Evolutionary conservation across 2,329 filamentous ascomycete species (phyloP).

Genomic region (Fusarium haematococcum): DNA sequence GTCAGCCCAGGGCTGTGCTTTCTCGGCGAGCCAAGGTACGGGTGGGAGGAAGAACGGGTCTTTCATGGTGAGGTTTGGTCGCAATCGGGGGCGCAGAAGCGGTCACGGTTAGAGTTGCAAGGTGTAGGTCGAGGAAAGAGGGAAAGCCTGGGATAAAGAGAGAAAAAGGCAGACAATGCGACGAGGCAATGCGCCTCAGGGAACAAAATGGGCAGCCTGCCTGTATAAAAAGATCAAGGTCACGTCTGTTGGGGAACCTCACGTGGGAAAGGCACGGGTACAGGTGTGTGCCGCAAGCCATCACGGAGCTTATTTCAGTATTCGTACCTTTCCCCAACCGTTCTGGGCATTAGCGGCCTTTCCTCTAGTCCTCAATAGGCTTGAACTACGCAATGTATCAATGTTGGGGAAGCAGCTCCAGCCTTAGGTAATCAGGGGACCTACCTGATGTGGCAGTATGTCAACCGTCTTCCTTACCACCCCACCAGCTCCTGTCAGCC

Average conservation of each 20-base stretch:
- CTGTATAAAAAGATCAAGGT: conserved; percentile 7
- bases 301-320: conserved; percentile 9
- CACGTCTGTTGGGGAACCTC: conserved; percentile 42
- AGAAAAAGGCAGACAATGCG: conserved; percentile 4
- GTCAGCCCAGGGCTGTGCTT: conserved; percentile 74
- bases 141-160: neutral
- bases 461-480: conserved; percentile 16
- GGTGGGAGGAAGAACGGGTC: conserved; percentile 78
- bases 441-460: conserved; percentile 10
- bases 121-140: neutral
- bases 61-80: conserved; percentile 64
- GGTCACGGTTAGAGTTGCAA: neutral
- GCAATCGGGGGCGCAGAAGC: neutral
- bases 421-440: conserved; percentile 23
- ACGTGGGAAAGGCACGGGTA: conserved; percentile 39
- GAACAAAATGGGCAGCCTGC: neutral
- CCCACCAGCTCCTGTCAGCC: conserved; percentile 25
- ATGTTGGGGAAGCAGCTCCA: conserved; percentile 1
- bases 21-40: conserved; percentile 66
- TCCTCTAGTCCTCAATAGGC: neutral
- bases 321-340: conserved; percentile 2
- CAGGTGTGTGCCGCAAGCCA: conserved; percentile 24
- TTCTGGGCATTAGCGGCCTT: neutral
- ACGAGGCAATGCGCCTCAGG: conserved; percentile 17
- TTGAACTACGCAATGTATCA: neutral